phyloP scores from a whole-genome alignment of 2,329 filamentous ascomycete genomes.

The Blastomyces parvus region DNA sequence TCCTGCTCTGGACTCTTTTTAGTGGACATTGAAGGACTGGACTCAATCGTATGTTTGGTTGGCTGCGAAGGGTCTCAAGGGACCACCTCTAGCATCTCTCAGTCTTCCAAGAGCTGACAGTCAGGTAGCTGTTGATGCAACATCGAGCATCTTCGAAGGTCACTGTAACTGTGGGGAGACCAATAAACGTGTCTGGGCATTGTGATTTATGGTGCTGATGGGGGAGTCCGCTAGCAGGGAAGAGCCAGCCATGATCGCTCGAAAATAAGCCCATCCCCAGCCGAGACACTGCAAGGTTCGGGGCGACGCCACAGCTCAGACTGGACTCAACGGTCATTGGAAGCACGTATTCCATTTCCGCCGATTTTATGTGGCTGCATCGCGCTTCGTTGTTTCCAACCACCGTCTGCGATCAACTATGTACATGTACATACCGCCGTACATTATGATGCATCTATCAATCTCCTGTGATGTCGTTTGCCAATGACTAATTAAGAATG shows the following conservation, averaged over 20 bases:
- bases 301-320: background rate
- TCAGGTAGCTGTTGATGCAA: constrained; percentile 1
- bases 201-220: background rate
- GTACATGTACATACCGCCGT: no score
- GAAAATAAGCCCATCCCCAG: background rate
- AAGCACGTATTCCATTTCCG: background rate
- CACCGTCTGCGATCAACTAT: background rate
- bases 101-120: background rate
- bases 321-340: background rate
- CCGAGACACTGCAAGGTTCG: background rate
- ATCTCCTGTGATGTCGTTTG: no score
- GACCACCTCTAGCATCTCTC: background rate
- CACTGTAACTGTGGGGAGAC: constrained; percentile 4
- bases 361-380: background rate
- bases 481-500: no score
- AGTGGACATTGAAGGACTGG: background rate
- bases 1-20: background rate
- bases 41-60: background rate
- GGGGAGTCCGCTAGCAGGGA: background rate
- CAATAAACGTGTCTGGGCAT: background rate
- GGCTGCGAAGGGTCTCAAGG: background rate
- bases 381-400: background rate
- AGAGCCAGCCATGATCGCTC: background rate
- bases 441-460: no score
- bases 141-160: background rate